Conservation (phyloP, 1,284 basidiomycete genomes). For the Heterobasidion parviporum region DNA sequence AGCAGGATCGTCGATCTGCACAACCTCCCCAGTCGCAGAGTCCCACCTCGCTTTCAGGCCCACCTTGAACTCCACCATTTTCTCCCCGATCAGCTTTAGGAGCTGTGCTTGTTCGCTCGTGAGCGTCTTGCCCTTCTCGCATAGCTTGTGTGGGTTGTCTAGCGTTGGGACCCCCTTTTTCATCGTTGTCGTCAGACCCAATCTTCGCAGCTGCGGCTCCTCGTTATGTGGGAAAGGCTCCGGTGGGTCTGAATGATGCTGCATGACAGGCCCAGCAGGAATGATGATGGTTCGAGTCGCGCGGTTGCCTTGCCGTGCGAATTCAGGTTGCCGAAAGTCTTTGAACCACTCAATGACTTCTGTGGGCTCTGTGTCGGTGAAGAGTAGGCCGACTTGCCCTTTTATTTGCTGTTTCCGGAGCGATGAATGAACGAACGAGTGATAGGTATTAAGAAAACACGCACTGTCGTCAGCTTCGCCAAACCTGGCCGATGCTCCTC, state of each 20-base stretch:
- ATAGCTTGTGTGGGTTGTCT: conserved; percentile 75
- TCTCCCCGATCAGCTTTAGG: conserved; percentile 80
- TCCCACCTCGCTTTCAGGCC: conserved; percentile 71
- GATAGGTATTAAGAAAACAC: conserved; percentile 17
- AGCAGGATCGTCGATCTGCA: conserved; percentile 42
- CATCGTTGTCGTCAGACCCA: conserved; percentile 84
- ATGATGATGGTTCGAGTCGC: conserved; percentile 74
- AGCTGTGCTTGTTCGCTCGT: conserved; percentile 83
- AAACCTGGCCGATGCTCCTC: conserved; percentile 83
- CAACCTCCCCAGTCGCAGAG: conserved; percentile 59
- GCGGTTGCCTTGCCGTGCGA: conserved; percentile 81
- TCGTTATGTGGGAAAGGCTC: conserved; percentile 94
- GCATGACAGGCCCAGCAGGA: conserved; percentile 68
- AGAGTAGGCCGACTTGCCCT: conserved; percentile 90
- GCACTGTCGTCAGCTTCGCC: conserved; percentile 71
- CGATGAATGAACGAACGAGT: conserved; percentile 1
- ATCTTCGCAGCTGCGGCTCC: conserved; percentile 89
- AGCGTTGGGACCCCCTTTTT: conserved; percentile 86
- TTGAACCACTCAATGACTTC: conserved; percentile 95
- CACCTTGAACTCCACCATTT: conserved; percentile 79
- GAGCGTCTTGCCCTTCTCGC: conserved; percentile 76
- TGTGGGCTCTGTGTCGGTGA: conserved; percentile 81
- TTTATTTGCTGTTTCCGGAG: conserved; percentile 65
- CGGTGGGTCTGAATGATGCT: conserved; percentile 64
- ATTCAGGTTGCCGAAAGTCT: conserved; percentile 86